Conservation (phyloP, 2,329 filamentous ascomycete species). For the Tolypocladium paradoxum region DNA sequence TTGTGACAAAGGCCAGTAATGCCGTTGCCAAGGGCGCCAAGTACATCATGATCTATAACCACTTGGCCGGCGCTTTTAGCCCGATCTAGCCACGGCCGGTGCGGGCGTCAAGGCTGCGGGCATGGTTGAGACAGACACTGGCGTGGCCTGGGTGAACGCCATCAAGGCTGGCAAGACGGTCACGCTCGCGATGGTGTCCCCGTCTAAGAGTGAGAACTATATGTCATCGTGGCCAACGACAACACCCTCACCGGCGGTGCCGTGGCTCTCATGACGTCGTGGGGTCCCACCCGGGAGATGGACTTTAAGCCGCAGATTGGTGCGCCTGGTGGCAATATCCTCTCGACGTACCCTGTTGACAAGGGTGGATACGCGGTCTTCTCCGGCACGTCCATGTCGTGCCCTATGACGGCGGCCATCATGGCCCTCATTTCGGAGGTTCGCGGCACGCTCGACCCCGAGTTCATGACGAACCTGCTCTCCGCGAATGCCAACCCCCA, state of each 20-base stretch:
- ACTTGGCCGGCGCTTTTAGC: slow-evolving; percentile 22
- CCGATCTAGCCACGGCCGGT: slow-evolving; percentile 20
- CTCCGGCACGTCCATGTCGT: slow-evolving; percentile 51
- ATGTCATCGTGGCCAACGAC: slow-evolving; percentile 16
- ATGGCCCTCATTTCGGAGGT: slow-evolving; percentile 42
- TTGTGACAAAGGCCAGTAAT: slow-evolving; percentile 41
- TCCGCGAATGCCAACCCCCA: slow-evolving; percentile 38
- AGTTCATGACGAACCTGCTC: slow-evolving; percentile 36
- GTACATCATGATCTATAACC: slow-evolving; percentile 54
- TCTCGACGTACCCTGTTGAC: slow-evolving; percentile 42
- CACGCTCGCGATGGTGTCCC: slow-evolving; percentile 31
- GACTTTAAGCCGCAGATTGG: slow-evolving; percentile 44
- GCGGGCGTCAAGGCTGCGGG: slow-evolving; percentile 24
- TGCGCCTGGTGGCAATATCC: slow-evolving; percentile 43
- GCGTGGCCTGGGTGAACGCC: slow-evolving; percentile 30
- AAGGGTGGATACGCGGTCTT: slow-evolving; percentile 38
- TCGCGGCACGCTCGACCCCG: slow-evolving; percentile 40
- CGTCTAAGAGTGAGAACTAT: slow-evolving; percentile 18
- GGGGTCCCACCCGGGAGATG: slow-evolving; percentile 51
- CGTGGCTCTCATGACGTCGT: slow-evolving; percentile 41
- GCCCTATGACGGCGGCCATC: slow-evolving; percentile 43
- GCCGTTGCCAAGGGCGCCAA: slow-evolving; percentile 43
- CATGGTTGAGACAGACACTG: slow-evolving; percentile 30
- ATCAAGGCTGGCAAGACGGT: slow-evolving; percentile 34
- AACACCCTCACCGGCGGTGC: slow-evolving; percentile 39